phyloP scores from a whole-genome alignment of 208 protist species.

The Trypanosomatidae sp. region DNA sequence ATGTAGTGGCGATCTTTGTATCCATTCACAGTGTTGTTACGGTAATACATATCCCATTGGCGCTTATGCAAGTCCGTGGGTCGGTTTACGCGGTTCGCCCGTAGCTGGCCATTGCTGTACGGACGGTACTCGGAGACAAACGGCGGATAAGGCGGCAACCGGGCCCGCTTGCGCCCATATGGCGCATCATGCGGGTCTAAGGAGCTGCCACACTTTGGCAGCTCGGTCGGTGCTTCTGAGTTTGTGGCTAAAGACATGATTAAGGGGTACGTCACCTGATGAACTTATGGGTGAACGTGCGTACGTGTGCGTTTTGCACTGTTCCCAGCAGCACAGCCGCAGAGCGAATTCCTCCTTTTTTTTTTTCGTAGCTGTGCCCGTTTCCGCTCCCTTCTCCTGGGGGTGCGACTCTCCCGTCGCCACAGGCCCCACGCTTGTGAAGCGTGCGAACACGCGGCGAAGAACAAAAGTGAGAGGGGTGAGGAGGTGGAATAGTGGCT shows the following conservation, averaged over 20 bases:
- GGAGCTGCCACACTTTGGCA: neutral
- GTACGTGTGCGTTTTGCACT: neutral
- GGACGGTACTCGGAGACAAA: conserved; percentile 82
- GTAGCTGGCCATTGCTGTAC: conserved; percentile 65
- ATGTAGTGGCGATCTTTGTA: conserved; percentile 93
- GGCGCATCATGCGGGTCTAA: neutral
- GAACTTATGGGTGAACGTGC: neutral
- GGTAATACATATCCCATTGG: conserved; percentile 91
- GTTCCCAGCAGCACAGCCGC: neutral
- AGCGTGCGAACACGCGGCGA: neutral
- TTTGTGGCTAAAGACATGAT: neutral
- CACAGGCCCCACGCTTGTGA: neutral
- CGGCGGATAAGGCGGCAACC: conserved; percentile 41
- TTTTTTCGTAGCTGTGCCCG: neutral
- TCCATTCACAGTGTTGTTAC: conserved; percentile 87
- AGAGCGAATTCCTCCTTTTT: neutral
- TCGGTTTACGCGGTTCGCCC: conserved; percentile 7
- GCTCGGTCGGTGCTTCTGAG: neutral
- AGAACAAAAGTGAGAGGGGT: neutral
- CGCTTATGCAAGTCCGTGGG: conserved; percentile 37
- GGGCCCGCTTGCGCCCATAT: conserved; percentile 26
- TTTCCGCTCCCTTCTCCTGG: neutral
- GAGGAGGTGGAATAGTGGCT: neutral
- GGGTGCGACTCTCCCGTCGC: neutral
- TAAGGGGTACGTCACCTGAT: neutral